These are phyloP conservation scores for Alternaria sp. DNA, from an alignment of 2,329 filamentous ascomycete species.

Conservation along the genomic window DNA sequence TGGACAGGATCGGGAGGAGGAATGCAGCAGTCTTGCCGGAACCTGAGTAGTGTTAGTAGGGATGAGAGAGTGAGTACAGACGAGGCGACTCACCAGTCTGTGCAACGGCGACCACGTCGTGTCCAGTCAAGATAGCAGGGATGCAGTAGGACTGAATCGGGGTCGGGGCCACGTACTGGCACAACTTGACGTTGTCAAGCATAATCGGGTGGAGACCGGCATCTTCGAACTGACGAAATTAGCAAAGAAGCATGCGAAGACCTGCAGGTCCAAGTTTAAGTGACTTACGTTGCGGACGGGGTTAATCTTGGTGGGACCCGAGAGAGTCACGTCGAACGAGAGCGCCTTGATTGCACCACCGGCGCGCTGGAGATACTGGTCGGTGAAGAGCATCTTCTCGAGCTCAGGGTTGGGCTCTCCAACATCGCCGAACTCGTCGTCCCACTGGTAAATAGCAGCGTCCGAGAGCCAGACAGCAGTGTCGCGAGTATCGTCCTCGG, in stretches of 20 bases:
- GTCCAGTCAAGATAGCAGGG: conserved; percentile 75
- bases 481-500: conserved; percentile 30
- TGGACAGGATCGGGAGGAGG: conserved; percentile 84
- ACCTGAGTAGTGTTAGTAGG: conserved; percentile 60
- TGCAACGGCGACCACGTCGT: conserved; percentile 86
- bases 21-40: conserved; percentile 97
- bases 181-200: conserved; percentile 75
- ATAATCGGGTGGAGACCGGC: conserved; percentile 87
- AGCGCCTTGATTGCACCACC: conserved; percentile 72
- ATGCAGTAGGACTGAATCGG: conserved; percentile 88
- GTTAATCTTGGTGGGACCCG: conserved; percentile 55
- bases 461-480: conserved; percentile 57
- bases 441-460: conserved; percentile 80
- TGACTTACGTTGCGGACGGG: conserved; percentile 59
- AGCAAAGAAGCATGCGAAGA: not conserved
- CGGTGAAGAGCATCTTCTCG: conserved; percentile 76
- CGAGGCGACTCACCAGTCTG: conserved; percentile 76
- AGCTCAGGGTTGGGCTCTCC: conserved; percentile 74
- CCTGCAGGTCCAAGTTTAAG: not conserved
- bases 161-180: conserved; percentile 75
- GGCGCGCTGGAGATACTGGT: conserved; percentile 57
- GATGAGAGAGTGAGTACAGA: not conserved
- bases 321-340: conserved; percentile 58
- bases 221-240: conserved; percentile 65
- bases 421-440: conserved; percentile 84